Evolutionary conservation across 495 filamentous ascomycete genomes (phyloP), one percentile per base, ranked within the genome.

Genomic region (Apiosordaria backusii): DNA sequence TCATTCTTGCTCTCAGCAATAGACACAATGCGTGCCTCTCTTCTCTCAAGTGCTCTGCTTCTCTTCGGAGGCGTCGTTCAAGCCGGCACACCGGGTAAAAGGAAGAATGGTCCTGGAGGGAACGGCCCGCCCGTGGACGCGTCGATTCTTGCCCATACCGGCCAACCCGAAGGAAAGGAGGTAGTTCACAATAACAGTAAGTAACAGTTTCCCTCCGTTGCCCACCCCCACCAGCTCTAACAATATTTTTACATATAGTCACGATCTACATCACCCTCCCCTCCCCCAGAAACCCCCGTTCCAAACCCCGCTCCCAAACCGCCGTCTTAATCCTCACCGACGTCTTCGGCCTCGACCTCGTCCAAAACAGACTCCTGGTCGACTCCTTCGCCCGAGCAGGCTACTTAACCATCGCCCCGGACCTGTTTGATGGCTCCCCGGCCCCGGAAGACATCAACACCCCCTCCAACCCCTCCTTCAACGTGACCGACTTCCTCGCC

Each of bases 331-430:
- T 83, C 74, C 71, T 90, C 29, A 83, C 83, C 61, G 88, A 90
- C 66, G 79, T 89, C 69, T 85, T 84, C 69, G 88, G 88, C 65
- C 78, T 89, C 53, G 70, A 73, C 70, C 85, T 86, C 72, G 72
- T 80, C 69, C 88, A 92, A 75, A 80, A 86, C 66, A 84, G 88
- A 75, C 85, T 93, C 75, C 81, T 93, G 35, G 89, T 89, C 67
- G 91, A 94, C 76, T 85, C 87, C 73, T 91, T 87, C 73, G 91
- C 91, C 62, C 84, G 84, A 69, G 89, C 89, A 63, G 91, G 91
- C 59, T 93, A 92, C 77, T 81, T 91, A 40, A 86, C 87, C 63
- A 77, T 92, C 23, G 83, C 90, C 65, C 91, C 91, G 16, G 91
- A 95, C 72, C 81, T 93, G 63, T 90, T 92, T 80, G 74, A 83